Evolutionary conservation across 1,284 basidiomycete species (phyloP).

Genomic region (Tetrapyrgos nigripes): DNA sequence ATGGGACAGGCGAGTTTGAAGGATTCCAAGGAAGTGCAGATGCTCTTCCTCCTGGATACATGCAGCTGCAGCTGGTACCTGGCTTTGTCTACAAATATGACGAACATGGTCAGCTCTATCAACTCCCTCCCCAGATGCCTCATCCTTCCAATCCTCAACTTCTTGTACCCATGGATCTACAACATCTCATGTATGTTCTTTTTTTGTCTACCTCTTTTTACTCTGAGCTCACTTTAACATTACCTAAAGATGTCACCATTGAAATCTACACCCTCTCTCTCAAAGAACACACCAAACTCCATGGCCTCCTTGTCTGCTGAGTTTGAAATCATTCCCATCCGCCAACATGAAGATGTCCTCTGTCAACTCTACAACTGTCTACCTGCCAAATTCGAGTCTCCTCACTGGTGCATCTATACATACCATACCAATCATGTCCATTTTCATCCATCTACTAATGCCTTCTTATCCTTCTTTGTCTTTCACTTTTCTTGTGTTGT

Average conservation of each 20-base stretch:
- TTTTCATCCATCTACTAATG: too few species aligned
- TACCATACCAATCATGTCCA: too few species aligned
- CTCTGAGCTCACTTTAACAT: constrained; percentile 15
- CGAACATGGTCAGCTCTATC: too few species aligned
- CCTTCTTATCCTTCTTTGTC: too few species aligned
- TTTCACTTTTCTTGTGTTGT: too few species aligned
- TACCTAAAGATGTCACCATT: constrained; percentile 93
- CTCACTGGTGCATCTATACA: too few species aligned
- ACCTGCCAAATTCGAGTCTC: constrained; percentile 91
- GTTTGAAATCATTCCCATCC: constrained; percentile 94
- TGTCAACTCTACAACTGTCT: constrained; percentile 96
- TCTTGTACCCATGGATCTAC: too few species aligned
- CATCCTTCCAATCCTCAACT: too few species aligned
- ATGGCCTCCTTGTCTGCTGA: constrained; percentile 94
- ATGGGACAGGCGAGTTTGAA: constrained; percentile 52
- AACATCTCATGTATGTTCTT: constrained; percentile 79
- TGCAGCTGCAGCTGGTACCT: too few species aligned
- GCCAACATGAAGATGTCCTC: constrained; percentile 87
- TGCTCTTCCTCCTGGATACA: constrained; percentile 6
- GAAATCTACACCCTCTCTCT: constrained; percentile 97
- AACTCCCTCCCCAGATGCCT: too few species aligned
- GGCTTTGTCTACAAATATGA: too few species aligned
- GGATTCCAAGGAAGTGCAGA: constrained; percentile 61
- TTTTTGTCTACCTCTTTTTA: neutral
- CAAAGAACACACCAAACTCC: constrained; percentile 97